phyloP scores from a whole-genome alignment of 73 alveolate genomes.

The Tetrahymena elliotti region DNA sequence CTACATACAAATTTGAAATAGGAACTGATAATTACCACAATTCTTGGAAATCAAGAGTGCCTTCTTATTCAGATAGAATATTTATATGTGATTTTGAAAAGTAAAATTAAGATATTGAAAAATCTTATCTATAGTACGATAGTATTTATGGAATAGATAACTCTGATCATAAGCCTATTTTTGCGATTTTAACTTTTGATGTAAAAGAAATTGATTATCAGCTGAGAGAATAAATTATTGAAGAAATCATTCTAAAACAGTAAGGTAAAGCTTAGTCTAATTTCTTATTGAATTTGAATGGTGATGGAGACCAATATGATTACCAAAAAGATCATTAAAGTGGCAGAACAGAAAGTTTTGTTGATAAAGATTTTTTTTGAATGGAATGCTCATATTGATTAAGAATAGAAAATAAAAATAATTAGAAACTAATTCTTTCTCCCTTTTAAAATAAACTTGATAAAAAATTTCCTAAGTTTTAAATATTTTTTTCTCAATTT shows the following conservation, averaged over 20 bases:
- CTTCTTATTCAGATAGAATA: conserved; percentile 95
- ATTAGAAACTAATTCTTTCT: no score
- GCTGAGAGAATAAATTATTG: not conserved
- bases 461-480: no score
- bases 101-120: not conserved
- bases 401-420: no score
- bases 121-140: not conserved
- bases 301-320: not conserved
- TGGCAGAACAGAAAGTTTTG: not conserved
- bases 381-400: no score
- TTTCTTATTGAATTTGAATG: not conserved
- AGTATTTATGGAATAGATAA: not conserved
- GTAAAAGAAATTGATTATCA: not conserved
- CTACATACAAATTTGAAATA: conserved; percentile 82
- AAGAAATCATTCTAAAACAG: not conserved
- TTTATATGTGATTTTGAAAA: not conserved
- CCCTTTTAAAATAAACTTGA: no score
- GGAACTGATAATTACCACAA: conserved; percentile 68
- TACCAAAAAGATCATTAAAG: not conserved
- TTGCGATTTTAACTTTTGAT: not conserved
- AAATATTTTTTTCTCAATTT: no score
- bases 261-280: not conserved
- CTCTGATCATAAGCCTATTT: not conserved
- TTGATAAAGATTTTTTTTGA: not conserved
- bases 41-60: conserved; percentile 75